Evolutionary conservation across 148 eudicot species (phyloP).

Genomic region (Rhododendron simsii): DNA sequence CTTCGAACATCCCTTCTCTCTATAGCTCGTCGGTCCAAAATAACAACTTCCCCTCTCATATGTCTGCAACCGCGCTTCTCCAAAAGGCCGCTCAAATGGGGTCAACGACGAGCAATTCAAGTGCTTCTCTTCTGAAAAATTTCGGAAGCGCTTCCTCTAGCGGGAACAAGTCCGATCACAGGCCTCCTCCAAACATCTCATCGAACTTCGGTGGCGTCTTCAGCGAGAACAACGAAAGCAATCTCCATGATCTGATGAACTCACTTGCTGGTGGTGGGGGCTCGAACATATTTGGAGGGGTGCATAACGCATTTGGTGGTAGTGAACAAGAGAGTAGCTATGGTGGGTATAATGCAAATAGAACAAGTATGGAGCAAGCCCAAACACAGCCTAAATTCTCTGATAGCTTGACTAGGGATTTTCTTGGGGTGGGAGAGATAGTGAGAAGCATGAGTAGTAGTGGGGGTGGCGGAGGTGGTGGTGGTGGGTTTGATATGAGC

Average conservation of each 20-base stretch:
- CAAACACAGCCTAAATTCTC: conserved; percentile 11
- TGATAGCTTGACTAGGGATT: conserved; percentile 51
- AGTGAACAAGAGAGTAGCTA: background rate
- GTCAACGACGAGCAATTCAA: conserved; percentile 42
- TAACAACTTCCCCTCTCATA: conserved; percentile 26
- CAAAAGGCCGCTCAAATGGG: conserved; percentile 77
- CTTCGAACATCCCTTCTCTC: conserved; percentile 13
- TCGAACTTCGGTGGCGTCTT: conserved; percentile 27
- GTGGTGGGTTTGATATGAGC: conserved; percentile 6
- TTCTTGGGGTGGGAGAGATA: conserved; percentile 59
- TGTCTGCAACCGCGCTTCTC: conserved; percentile 70
- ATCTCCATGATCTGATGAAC: conserved; percentile 45
- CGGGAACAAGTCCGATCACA: conserved; percentile 10
- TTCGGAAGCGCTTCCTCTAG: conserved; percentile 16
- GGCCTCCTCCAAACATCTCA: background rate
- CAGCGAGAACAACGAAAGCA: conserved; percentile 29
- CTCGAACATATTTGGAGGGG: conserved; percentile 16
- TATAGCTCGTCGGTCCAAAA: conserved; percentile 3
- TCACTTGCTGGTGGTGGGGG: conserved; percentile 21
- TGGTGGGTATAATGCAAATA: conserved; percentile 3
- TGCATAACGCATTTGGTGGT: background rate
- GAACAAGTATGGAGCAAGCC: background rate
- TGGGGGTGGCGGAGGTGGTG: conserved; percentile 11
- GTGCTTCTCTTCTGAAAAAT: conserved; percentile 39
- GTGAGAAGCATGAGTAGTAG: conserved; percentile 56